These are phyloP conservation scores for Secale cereale DNA, from an alignment of 176 grass and related monocot species.

Conservation along the genomic window DNA sequence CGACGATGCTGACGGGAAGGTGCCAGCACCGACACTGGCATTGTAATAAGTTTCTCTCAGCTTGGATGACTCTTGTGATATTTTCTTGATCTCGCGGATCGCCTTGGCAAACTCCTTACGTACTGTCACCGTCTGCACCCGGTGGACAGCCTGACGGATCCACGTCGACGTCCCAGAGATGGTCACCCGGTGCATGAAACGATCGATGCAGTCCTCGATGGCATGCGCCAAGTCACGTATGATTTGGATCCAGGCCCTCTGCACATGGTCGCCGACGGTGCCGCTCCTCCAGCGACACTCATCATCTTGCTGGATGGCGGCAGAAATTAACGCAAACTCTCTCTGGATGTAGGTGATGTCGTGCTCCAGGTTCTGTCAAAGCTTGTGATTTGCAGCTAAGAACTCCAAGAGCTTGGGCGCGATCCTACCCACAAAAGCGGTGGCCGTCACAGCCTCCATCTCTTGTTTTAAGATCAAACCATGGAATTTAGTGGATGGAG, in stretches of 20 bases:
- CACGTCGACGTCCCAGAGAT: neutral
- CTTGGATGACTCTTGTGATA: neutral
- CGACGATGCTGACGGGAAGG: neutral
- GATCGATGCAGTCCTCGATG: neutral
- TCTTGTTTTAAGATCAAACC: neutral
- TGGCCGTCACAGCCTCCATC: neutral
- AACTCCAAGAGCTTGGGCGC: neutral
- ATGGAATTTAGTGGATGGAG: neutral
- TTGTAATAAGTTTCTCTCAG: neutral
- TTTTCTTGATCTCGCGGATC: neutral
- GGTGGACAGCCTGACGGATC: neutral
- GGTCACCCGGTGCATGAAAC: neutral
- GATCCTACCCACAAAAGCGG: neutral
- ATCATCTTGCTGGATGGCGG: neutral
- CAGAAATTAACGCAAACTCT: neutral
- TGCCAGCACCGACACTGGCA: neutral
- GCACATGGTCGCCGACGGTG: no score
- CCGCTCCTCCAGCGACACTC: neutral
- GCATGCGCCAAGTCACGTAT: neutral
- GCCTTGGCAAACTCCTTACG: neutral
- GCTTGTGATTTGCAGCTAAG: neutral
- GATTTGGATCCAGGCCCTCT: neutral
- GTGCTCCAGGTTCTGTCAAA: neutral
- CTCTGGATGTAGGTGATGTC: neutral
- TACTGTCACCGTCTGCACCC: neutral